Conservation (phyloP, 345 rosid species). For the Salix udensis region DNA sequence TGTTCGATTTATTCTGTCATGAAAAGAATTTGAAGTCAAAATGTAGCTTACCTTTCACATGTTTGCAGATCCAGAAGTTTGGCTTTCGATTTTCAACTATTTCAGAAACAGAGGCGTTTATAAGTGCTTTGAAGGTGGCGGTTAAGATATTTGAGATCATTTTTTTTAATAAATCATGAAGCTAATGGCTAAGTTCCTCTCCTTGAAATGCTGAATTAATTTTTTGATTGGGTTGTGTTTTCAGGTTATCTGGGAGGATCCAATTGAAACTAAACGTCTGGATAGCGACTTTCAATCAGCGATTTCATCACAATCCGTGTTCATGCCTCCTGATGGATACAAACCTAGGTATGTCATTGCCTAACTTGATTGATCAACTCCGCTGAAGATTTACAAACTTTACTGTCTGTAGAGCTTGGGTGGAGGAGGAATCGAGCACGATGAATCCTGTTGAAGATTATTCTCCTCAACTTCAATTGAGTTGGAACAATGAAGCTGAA, state of each 20-base stretch:
- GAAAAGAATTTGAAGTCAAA: background rate
- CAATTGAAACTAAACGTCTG: slow-evolving; percentile 31
- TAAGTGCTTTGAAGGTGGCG: slow-evolving; percentile 61
- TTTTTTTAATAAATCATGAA: background rate
- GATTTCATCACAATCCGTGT: slow-evolving; percentile 44
- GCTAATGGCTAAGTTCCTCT: background rate
- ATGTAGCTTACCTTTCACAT: slow-evolving; percentile 2
- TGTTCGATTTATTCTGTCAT: background rate
- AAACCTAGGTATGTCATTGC: slow-evolving; percentile 36
- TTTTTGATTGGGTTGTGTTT: slow-evolving; percentile 12
- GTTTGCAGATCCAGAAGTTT: slow-evolving; percentile 78
- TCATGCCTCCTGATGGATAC: slow-evolving; percentile 28
- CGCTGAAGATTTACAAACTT: background rate
- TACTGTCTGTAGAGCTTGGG: slow-evolving; percentile 39
- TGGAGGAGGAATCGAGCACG: slow-evolving; percentile 29
- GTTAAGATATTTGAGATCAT: background rate
- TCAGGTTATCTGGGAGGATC: slow-evolving; percentile 45
- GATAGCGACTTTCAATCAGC: slow-evolving; percentile 39
- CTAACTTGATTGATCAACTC: background rate
- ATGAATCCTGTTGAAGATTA: slow-evolving; percentile 19
- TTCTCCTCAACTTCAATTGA: slow-evolving; percentile 34
- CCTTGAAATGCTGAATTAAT: slow-evolving; percentile 11
- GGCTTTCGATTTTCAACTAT: slow-evolving; percentile 56
- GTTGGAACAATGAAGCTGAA: slow-evolving; percentile 35
- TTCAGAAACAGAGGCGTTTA: slow-evolving; percentile 55